These are phyloP conservation scores for Rhizophlyctis rosea DNA, from an alignment of 192 early-diverging fungal species.

Conservation along the genomic window DNA sequence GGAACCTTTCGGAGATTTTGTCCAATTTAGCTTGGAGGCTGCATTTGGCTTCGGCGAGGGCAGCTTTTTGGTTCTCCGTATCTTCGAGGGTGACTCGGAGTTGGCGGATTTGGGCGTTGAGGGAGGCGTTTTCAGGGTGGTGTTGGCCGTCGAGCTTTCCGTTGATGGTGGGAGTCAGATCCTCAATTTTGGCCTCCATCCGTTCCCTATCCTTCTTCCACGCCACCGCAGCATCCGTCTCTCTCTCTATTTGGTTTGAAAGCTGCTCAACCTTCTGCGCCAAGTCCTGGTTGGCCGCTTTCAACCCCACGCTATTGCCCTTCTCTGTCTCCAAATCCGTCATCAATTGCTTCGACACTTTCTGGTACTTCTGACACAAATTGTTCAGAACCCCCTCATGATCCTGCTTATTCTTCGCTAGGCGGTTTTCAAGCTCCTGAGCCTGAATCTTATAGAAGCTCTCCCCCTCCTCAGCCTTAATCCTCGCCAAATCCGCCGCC, in stretches of 20 bases:
- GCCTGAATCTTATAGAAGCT: slow-evolving; percentile 59
- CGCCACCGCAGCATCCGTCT: slow-evolving; percentile 58
- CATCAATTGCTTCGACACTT: slow-evolving; percentile 75
- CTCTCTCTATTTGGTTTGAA: slow-evolving; percentile 62
- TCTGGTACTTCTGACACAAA: slow-evolving; percentile 77
- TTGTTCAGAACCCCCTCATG: slow-evolving; percentile 67
- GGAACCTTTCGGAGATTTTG: slow-evolving; percentile 67
- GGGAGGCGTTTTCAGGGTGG: slow-evolving; percentile 56
- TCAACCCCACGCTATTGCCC: slow-evolving; percentile 52
- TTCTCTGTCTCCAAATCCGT: slow-evolving; percentile 77
- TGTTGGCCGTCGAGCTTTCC: slow-evolving; percentile 58
- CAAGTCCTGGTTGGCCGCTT: slow-evolving; percentile 67
- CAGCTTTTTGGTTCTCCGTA: slow-evolving; percentile 59
- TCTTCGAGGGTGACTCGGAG: slow-evolving; percentile 60
- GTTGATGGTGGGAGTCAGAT: slow-evolving; percentile 64
- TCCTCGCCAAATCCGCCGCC: slow-evolving; percentile 60
- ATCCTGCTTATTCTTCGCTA: slow-evolving; percentile 70
- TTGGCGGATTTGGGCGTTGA: slow-evolving; percentile 57
- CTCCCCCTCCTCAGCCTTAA: slow-evolving; percentile 76
- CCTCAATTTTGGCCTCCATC: slow-evolving; percentile 67
- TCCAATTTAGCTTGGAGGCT: slow-evolving; percentile 72
- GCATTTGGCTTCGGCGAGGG: slow-evolving; percentile 67
- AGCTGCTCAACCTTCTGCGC: slow-evolving; percentile 63
- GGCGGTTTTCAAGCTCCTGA: slow-evolving; percentile 65
- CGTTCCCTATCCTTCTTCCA: slow-evolving; percentile 81